Conservation (phyloP, 176 grass and related monocot species). For the Phragmites australis region DNA sequence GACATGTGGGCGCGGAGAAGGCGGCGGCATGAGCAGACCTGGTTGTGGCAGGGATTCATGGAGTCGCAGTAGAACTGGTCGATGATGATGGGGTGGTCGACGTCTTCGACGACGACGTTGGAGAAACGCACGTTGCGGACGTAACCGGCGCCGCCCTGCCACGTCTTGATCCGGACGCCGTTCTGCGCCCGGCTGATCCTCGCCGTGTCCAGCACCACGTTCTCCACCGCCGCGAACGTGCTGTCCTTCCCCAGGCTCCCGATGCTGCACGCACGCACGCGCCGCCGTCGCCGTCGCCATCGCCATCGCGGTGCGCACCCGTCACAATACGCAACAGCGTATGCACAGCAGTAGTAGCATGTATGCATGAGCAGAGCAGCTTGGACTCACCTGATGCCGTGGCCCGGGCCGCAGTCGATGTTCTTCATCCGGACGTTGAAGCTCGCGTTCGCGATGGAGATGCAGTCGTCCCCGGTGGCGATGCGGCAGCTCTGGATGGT, state of each 20-base stretch:
- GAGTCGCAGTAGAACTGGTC: constrained; percentile 98
- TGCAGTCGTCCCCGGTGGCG: constrained; percentile 91
- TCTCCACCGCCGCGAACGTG: constrained; percentile 53
- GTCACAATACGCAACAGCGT: not conserved
- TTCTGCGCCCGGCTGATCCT: constrained; percentile 56
- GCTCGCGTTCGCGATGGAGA: constrained; percentile 86
- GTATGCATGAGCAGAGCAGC: too few relatives aligned
- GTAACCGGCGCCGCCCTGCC: constrained; percentile 83
- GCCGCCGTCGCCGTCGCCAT: not conserved
- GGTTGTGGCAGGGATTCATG: constrained; percentile 43
- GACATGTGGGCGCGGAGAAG: too few relatives aligned
- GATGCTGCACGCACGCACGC: constrained; percentile 43
- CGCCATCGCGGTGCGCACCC: not conserved
- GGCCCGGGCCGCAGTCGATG: constrained; percentile 75
- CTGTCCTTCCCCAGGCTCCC: constrained; percentile 82
- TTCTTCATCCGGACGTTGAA: constrained; percentile 63
- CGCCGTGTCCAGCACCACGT: constrained; percentile 63
- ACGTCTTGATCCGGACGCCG: constrained; percentile 92
- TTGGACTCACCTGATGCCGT: constrained; percentile 57
- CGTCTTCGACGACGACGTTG: constrained; percentile 61
- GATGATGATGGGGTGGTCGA: constrained; percentile 88
- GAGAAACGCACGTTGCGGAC: constrained; percentile 64
- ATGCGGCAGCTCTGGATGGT: constrained; percentile 64
- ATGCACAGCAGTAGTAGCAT: not conserved
- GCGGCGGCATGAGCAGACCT: not conserved